These are phyloP conservation scores for Penicillium oxalicum DNA, from an alignment of 2,329 filamentous ascomycete species.

Conservation along the genomic window DNA sequence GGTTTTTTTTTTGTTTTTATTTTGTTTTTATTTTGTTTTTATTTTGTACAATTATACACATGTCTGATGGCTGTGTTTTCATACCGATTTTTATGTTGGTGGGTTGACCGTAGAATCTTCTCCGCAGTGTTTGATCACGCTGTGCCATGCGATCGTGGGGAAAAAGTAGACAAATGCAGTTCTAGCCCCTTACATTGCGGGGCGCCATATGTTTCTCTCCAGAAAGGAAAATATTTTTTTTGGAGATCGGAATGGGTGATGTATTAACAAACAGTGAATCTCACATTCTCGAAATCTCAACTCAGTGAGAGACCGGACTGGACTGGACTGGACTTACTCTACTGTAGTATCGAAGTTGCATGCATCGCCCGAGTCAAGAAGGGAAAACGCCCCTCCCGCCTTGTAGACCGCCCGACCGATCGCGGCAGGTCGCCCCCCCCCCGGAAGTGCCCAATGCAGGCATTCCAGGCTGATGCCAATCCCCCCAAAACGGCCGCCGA, in stretches of 20 bases:
- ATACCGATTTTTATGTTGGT: too few species aligned
- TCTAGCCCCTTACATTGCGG: slow-evolving; percentile 24
- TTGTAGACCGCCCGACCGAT: slow-evolving; percentile 1
- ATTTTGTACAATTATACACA: too few species aligned
- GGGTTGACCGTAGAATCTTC: too few species aligned
- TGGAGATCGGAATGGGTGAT: slow-evolving; percentile 6
- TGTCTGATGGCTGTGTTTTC: too few species aligned
- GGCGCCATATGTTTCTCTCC: slow-evolving; percentile 14
- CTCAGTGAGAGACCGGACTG: neutral
- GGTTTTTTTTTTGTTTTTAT: too few species aligned
- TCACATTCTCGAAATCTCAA: too few species aligned
- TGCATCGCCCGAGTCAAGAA: slow-evolving; percentile 3
- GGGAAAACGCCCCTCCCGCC: neutral
- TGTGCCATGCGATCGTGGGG: slow-evolving; percentile 12
- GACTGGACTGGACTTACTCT: neutral
- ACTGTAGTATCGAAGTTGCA: slow-evolving; percentile 12
- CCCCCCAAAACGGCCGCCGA: slow-evolving; percentile 16
- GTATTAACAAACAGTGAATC: too few species aligned
- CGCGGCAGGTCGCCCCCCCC: neutral
- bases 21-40: too few species aligned
- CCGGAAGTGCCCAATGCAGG: slow-evolving; percentile 19
- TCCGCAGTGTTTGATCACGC: too few species aligned
- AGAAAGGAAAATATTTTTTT: neutral
- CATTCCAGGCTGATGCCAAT: slow-evolving; percentile 12
- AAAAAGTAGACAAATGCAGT: slow-evolving; percentile 10